Evolutionary conservation across 75 land plant genomes (phyloP), one percentile per base, ranked within the genome.

Genomic region (Cunninghamia lanceolata): DNA sequence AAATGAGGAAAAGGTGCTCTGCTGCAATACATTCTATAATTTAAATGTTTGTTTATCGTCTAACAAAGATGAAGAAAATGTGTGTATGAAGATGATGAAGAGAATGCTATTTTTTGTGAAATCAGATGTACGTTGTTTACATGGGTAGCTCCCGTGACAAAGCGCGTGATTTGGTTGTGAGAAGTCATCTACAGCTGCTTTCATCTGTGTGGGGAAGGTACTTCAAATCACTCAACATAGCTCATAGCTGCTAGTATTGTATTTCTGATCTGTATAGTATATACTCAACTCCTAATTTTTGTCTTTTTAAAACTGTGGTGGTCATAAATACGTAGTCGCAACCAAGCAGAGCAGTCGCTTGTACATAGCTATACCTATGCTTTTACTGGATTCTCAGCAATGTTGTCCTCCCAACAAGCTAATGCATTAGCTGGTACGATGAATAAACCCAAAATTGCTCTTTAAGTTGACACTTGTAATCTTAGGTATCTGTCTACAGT

Each of bases 381-480:
- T 84, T 91, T 96, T 82, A 91, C 56, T 35, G 98, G 98, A 10
- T 96, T 96, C 87, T 91, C 98, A 32, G 98, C 96, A 40, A 85
- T 91, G 89, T 93, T 96, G 14, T 90, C 95, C 3, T 80, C 88
- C 70, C 74, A 87, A 53, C 95, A 95, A 88, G 96, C 94, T 39
- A 75, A 82, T 76, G 5, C 81, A 16, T 74, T 95, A 3, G 91
- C 93, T 46, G 88, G 96, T 94, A 88, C 4, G 87, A 21, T 34
- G 11, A 21, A 17, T 86, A 43, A 70, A 25, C 21, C 38, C 4
- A 1, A 25, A 2, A 35, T 80, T 80, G 5, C 47, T 16, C 16
- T 63, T 32, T 77, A 9, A 34, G 46, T 25, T 5, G 38, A 66
- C 21, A 54, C 15, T 77, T 15, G n/a, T n/a, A 0, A 14, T 35